A percentile compares a stretch with the other conserved stretches of the same genome.
phyloP scores from a whole-genome alignment of 2,329 filamentous ascomycete genomes.

The Alternaria infectoria region DNA sequence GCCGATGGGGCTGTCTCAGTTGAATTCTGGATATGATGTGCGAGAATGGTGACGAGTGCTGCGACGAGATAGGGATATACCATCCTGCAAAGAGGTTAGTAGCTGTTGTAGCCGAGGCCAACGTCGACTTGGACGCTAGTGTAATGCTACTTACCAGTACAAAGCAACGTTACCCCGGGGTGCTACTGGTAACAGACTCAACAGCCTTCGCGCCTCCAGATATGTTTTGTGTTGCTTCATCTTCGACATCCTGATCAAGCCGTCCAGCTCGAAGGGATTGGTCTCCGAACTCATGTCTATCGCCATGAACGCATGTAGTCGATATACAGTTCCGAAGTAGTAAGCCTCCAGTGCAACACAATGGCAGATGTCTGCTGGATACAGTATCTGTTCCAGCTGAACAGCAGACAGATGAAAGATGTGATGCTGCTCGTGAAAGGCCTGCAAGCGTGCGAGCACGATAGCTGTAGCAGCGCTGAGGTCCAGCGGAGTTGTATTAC shows the following conservation, averaged over 20 bases:
- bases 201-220: conserved; percentile 23
- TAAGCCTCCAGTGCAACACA: conserved; percentile 25
- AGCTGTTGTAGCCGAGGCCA: background rate
- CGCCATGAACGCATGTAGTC: conserved; percentile 22
- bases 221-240: conserved; percentile 20
- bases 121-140: background rate
- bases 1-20: conserved; percentile 3
- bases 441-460: conserved; percentile 16
- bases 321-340: conserved; percentile 34
- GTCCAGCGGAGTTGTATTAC: conserved; percentile 6
- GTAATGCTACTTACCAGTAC: conserved; percentile 23
- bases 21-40: conserved; percentile 22
- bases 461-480: conserved; percentile 1
- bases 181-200: conserved; percentile 22
- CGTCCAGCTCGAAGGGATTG: conserved; percentile 28
- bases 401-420: conserved; percentile 23
- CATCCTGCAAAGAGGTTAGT: conserved; percentile 10
- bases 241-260: conserved; percentile 17
- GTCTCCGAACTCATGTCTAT: conserved; percentile 19
- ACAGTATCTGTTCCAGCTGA: conserved; percentile 31
- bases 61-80: conserved; percentile 20
- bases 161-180: conserved; percentile 29
- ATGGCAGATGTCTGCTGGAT: conserved; percentile 33
- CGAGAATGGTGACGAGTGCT: conserved; percentile 29
- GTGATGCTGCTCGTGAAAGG: conserved; percentile 25